Percentiles rank a stretch among this genome's conserved stretches.
These are phyloP conservation scores for Wickerhamiella alocasiicola DNA, from an alignment of 805 yeast species.

Conservation along the genomic window DNA sequence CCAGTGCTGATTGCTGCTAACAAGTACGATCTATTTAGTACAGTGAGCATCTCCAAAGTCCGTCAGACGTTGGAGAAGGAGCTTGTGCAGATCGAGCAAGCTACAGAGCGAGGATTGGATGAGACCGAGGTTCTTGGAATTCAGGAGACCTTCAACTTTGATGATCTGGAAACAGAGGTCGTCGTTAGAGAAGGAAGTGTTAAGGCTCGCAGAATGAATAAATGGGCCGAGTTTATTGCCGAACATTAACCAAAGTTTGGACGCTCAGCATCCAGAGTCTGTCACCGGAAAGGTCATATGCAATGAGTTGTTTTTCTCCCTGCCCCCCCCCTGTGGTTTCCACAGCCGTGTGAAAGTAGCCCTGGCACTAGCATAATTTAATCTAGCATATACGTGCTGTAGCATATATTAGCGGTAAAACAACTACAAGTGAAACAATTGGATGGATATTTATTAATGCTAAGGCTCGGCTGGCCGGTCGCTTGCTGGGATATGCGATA, in stretches of 20 bases:
- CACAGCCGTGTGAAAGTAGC: too few species aligned
- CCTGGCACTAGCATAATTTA: too few species aligned
- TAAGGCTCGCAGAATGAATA: conserved; percentile 37
- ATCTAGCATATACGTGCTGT: too few species aligned
- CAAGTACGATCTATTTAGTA: conserved; percentile 74
- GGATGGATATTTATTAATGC: too few species aligned
- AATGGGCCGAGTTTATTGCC: conserved; percentile 49
- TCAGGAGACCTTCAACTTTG: conserved; percentile 45
- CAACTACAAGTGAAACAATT: too few species aligned
- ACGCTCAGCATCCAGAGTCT: too few species aligned
- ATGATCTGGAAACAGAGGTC: conserved; percentile 56
- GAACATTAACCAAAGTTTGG: not conserved
- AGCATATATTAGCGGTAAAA: too few species aligned
- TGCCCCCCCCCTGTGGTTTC: too few species aligned
- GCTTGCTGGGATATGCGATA: too few species aligned
- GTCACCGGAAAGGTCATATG: too few species aligned
- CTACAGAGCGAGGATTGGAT: conserved; percentile 37
- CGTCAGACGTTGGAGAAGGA: conserved; percentile 49
- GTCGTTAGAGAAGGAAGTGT: conserved; percentile 57
- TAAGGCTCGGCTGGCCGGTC: too few species aligned
- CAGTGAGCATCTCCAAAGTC: conserved; percentile 57
- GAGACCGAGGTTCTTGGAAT: conserved; percentile 33
- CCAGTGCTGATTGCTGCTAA: conserved; percentile 72
- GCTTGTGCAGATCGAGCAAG: conserved; percentile 42
- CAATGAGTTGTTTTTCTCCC: too few species aligned